phyloP scores from a whole-genome alignment of 345 rosid species.

The Barbarea vulgaris region DNA sequence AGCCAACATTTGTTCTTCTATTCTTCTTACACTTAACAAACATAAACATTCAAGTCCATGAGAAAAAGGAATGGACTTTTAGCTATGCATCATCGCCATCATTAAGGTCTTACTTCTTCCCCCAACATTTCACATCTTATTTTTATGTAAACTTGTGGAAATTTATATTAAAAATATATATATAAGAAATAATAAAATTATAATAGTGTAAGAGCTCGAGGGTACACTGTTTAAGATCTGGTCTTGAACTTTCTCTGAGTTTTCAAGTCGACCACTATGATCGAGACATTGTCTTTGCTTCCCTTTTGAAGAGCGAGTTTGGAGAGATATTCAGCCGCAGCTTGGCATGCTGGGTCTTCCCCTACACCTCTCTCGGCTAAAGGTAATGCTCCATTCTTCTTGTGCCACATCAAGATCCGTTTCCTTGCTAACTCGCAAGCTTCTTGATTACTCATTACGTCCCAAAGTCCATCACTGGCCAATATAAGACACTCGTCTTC shows the following conservation, averaged over 20 bases:
- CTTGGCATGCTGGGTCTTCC: conserved; percentile 73
- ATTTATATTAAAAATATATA: conserved; percentile 7
- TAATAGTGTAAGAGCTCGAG: conserved; percentile 32
- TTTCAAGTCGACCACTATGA: conserved; percentile 87
- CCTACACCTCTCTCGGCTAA: conserved; percentile 65
- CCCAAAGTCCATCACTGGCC: conserved; percentile 98
- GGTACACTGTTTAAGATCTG: conserved; percentile 47
- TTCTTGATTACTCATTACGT: conserved; percentile 92
- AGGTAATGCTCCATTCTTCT: conserved; percentile 58
- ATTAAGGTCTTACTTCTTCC: conserved; percentile 37
- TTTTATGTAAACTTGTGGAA: conserved; percentile 41
- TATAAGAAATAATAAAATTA: conserved; percentile 14
- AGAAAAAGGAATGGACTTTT: conserved; percentile 71
- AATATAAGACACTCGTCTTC: conserved; percentile 89
- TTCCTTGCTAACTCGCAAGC: conserved; percentile 84
- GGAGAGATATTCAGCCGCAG: conserved; percentile 75
- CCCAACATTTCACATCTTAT: conserved; percentile 33
- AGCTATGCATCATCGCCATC: conserved; percentile 53
- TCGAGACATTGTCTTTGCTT: conserved; percentile 83
- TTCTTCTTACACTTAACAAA: conserved; percentile 53
- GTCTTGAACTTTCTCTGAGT: conserved; percentile 82
- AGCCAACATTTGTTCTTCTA: conserved; percentile 23
- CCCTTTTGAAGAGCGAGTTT: conserved; percentile 79
- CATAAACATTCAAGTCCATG: conserved; percentile 57
- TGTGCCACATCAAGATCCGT: conserved; percentile 80